phyloP scores from a whole-genome alignment of 768 basidiomycete genomes.

The Pleurotus tuoliensis region DNA sequence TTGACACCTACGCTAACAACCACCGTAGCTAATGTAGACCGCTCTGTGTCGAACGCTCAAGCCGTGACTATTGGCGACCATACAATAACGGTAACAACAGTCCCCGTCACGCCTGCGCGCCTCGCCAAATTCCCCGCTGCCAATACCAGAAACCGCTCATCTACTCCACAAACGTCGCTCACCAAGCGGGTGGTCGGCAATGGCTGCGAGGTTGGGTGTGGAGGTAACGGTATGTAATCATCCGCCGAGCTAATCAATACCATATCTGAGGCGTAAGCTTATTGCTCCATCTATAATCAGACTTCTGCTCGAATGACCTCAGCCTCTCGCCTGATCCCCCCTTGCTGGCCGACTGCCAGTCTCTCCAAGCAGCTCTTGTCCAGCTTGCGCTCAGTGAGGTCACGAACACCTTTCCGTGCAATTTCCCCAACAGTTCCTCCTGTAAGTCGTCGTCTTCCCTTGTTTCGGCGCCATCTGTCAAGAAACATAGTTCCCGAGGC shows the following conservation, averaged over 20 bases:
- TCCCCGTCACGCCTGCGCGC: background rate
- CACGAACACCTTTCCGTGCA: conserved; percentile 7
- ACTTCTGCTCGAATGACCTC: conserved; percentile 6
- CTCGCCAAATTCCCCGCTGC: background rate
- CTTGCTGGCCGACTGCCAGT: conserved; percentile 1
- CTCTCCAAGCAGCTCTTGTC: background rate
- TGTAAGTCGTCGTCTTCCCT: conserved; percentile 3
- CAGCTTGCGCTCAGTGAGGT: conserved; percentile 8
- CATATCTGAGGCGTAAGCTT: background rate
- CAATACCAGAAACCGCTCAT: background rate
- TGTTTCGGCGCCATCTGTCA: background rate
- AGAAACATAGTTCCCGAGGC: background rate
- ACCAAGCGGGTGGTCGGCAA: background rate
- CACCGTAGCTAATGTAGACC: too few relatives aligned
- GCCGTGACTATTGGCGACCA: background rate
- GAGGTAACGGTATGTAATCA: background rate
- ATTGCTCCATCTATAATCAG: background rate
- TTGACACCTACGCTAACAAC: too few relatives aligned
- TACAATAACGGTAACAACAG: background rate
- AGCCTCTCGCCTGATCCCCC: conserved; percentile 5
- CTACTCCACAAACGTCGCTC: background rate
- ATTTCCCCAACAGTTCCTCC: background rate
- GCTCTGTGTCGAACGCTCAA: background rate
- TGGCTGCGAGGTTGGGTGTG: background rate
- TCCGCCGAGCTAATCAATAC: background rate